Base-by-base conservation (phyloP, 192 early-diverging fungal genomes). In the Kickxella alabastrina region DNA sequence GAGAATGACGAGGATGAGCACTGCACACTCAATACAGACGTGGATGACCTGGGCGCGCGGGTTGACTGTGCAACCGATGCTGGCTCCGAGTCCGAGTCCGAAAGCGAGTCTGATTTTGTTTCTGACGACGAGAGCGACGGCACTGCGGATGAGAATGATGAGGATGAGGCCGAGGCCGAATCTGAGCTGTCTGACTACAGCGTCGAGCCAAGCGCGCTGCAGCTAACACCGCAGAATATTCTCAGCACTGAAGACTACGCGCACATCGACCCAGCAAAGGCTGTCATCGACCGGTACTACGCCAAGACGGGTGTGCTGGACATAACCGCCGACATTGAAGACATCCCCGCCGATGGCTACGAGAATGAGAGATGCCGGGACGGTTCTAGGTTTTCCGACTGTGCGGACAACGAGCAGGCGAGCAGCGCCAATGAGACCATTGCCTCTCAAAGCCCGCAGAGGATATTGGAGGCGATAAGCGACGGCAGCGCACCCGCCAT, bases 231-330 rank as follows among this genome's bases (percentile, higher is more conserved):
- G 10, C 32, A 21, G 14, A 37, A 26, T 9, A 13, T 25, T 24
- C 25, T 44, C 6, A 19, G 18, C 6, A 5, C 32, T 1, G 45
- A 51, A 9, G 66, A 75, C 25, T 41, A 55, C 36, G 45, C 57
- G 10, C 5, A 25, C 14, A 46, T 75, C 14, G 57, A 75, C 43
- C 66, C 57, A 14, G 66, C 42, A 14, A 51, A 54, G 8, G 73
- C 73, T 12, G 62, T 75, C 19, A 52, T 75, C 19, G 27, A 22
- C 49, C 65, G 73, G 23, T 75, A 75, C 57, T 75, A 75, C 26
- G 41, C 73, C 35, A 57, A 59, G 17, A 49, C 52, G 2, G 66
- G 61, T 19, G 38, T 43, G 7, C 50, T 65, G 17, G 58, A 51
- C 31, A 42, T 61, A 10, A 49, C 60, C 8, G 73, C 73, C 0